phyloP scores from a whole-genome alignment of 2,329 filamentous ascomycete genomes.

The Penicillium sp. region DNA sequence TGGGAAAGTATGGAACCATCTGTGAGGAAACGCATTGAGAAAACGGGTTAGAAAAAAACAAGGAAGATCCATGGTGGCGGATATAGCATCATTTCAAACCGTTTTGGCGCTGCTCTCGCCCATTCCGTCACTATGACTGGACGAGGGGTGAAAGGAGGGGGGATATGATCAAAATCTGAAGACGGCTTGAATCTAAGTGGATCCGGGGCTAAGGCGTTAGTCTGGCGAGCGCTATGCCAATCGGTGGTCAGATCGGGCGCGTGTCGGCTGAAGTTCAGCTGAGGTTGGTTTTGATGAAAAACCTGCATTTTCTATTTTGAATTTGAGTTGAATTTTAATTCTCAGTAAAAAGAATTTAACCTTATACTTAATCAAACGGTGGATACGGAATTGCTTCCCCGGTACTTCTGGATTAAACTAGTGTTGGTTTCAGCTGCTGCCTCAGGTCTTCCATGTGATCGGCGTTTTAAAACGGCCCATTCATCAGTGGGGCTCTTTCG shows the following conservation, averaged over 20 bases:
- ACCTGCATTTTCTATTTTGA: not conserved
- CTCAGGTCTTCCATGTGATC: slow-evolving; percentile 2
- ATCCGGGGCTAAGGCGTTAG: slow-evolving; percentile 21
- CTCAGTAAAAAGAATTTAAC: not conserved
- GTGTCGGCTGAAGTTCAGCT: slow-evolving; percentile 23
- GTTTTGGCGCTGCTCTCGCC: not conserved
- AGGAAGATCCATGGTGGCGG: not conserved
- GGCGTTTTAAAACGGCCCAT: not conserved
- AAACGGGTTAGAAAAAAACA: not conserved
- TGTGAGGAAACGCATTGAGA: not conserved
- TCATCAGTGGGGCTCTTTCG: not conserved
- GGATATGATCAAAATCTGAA: not conserved
- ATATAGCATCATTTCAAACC: not conserved
- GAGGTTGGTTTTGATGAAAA: slow-evolving; percentile 8
- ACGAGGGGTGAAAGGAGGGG: not conserved
- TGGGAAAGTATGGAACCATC: not conserved
- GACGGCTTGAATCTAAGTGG: slow-evolving; percentile 11
- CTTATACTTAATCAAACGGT: not conserved
- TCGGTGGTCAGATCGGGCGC: slow-evolving; percentile 12
- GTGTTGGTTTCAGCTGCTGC: not conserved
- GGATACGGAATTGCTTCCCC: not conserved
- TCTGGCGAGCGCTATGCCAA: slow-evolving; percentile 15
- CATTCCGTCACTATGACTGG: not conserved
- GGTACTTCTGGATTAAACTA: not conserved
- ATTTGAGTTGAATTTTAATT: not conserved